phyloP scores from a whole-genome alignment of 225 moss, liverwort and hornwort genomes.

The Antitrichia curtipendula region DNA sequence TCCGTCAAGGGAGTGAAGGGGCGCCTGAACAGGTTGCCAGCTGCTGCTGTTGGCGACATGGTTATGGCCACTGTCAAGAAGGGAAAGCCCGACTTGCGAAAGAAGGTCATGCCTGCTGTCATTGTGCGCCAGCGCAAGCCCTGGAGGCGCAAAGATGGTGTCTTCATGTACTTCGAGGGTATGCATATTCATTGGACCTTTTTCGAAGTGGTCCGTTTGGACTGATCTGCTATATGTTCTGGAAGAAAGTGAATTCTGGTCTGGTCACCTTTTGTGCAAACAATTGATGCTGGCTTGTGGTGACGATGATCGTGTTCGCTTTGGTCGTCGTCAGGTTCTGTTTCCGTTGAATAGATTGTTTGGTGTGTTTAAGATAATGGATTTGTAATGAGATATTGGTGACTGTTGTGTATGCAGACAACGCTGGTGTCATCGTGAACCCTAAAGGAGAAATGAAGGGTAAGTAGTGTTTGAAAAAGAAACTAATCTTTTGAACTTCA shows the following conservation, averaged over 20 bases:
- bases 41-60: slow-evolving; percentile 82
- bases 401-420: slow-evolving; percentile 31
- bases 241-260: neutral
- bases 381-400: neutral
- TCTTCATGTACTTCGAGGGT: slow-evolving; percentile 96
- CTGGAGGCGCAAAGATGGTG: slow-evolving; percentile 85
- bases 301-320: neutral
- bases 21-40: slow-evolving; percentile 79
- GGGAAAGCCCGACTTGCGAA: slow-evolving; percentile 69
- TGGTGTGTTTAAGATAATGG: neutral
- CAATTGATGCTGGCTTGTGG: too few species aligned
- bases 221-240: neutral
- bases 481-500: neutral
- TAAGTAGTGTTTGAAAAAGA: neutral
- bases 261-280: neutral
- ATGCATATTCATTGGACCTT: neutral
- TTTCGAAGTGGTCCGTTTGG: neutral
- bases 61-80: slow-evolving; percentile 93
- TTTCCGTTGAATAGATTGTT: neutral
- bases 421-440: slow-evolving; percentile 85
- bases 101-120: slow-evolving; percentile 93
- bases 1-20: slow-evolving; percentile 92
- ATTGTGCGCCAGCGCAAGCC: slow-evolving; percentile 87
- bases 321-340: neutral
- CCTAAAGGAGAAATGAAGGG: slow-evolving; percentile 97